Evolutionary conservation across 257 asterid genomes (phyloP).

Genomic region (Plectranthus barbatus): DNA sequence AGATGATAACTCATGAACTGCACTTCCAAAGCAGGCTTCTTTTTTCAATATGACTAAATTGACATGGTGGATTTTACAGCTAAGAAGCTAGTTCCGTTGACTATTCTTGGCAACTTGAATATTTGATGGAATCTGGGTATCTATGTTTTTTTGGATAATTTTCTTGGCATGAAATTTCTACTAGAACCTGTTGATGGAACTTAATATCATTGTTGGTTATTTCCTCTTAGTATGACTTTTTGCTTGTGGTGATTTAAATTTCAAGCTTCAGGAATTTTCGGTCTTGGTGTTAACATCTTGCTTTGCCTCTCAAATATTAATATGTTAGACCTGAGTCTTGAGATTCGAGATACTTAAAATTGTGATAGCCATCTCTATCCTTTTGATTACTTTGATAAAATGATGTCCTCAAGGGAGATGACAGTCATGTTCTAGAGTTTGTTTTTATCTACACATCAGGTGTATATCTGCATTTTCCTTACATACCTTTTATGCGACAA

Average conservation of each 20-base stretch:
- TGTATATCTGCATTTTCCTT: background rate
- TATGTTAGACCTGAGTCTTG: background rate
- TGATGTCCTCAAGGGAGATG: background rate
- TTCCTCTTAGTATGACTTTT: background rate
- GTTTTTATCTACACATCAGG: background rate
- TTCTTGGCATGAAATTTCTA: background rate
- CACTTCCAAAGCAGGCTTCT: background rate
- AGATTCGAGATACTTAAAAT: constrained; percentile 2
- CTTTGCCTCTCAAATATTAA: background rate
- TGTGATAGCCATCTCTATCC: background rate
- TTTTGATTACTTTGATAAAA: background rate
- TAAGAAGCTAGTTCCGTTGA: constrained; percentile 2
- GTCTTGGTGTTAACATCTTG: background rate
- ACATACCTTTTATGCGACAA: background rate
- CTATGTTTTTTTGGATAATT: background rate
- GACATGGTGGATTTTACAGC: background rate
- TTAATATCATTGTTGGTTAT: no score
- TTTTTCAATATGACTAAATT: background rate
- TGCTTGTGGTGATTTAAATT: constrained; percentile 2
- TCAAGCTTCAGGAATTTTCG: background rate
- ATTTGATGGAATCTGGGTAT: background rate
- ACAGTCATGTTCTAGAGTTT: background rate
- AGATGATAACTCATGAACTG: background rate
- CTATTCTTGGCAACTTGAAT: background rate
- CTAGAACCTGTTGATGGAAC: background rate